Conservation (phyloP, 2,329 filamentous ascomycete species). For the Pseudogymnoascus sp. region DNA sequence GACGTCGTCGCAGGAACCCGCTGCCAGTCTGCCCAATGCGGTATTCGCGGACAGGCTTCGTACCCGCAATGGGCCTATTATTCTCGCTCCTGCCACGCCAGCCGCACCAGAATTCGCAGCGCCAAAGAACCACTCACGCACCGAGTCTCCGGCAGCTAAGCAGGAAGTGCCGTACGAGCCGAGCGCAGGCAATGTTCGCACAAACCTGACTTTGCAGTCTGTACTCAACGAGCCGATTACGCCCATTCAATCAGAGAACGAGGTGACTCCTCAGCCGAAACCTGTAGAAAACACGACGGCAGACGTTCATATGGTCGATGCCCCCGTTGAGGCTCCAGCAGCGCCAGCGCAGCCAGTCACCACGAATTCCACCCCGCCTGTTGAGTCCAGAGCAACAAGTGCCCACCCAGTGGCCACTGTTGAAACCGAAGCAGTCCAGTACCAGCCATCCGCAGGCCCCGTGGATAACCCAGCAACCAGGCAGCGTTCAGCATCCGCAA, state of each 20-base stretch:
- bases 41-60: no score
- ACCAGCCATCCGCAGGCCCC: background rate
- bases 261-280: background rate
- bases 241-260: background rate
- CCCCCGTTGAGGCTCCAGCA: background rate
- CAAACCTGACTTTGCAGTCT: background rate
- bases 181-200: background rate
- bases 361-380: background rate
- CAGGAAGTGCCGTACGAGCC: background rate
- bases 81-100: no score
- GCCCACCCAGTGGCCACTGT: background rate
- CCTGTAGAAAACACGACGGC: background rate
- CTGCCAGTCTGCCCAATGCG: no score
- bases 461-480: background rate
- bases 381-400: background rate
- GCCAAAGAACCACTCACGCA: background rate
- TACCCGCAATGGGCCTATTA: no score
- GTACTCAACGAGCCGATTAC: background rate
- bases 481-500: background rate
- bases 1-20: background rate
- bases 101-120: background rate
- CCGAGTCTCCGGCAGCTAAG: background rate
- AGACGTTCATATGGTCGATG: background rate
- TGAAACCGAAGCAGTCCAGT: background rate
- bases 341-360: background rate